These are phyloP conservation scores for Ophiostoma ulmi DNA, from an alignment of 2,329 filamentous ascomycete species.

Conservation along the genomic window DNA sequence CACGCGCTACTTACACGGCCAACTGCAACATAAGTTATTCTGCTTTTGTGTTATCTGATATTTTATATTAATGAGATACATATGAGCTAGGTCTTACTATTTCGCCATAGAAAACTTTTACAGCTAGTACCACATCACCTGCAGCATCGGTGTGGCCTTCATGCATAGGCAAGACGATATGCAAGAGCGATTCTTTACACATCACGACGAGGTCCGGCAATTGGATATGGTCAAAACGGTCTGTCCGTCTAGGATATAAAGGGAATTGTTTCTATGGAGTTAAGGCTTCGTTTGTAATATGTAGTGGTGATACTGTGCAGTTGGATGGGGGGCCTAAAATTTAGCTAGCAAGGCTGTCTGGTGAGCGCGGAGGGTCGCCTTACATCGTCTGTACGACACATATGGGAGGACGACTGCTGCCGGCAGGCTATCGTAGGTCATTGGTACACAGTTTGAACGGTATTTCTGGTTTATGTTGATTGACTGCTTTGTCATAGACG, in stretches of 20 bases:
- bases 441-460: background rate
- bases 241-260: background rate
- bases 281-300: background rate
- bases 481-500: background rate
- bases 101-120: too few species aligned
- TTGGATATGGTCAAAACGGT: background rate
- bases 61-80: background rate
- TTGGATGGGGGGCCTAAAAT: background rate
- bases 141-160: slow-evolving; percentile 18
- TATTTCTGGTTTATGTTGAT: background rate
- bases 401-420: background rate
- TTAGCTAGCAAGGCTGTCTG: background rate
- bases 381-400: background rate
- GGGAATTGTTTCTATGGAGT: background rate
- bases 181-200: slow-evolving; percentile 13
- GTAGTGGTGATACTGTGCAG: background rate
- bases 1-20: slow-evolving; percentile 9
- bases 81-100: too few species aligned
- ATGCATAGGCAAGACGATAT: slow-evolving; percentile 19
- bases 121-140: background rate
- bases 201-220: background rate
- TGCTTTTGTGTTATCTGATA: background rate
- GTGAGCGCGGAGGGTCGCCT: background rate
- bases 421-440: background rate
- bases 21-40: background rate